Evolutionary conservation across 2,329 filamentous ascomycete species (phyloP), one percentile per base, ranked within the genome.

Genomic region (Rhinocladiella similis): DNA sequence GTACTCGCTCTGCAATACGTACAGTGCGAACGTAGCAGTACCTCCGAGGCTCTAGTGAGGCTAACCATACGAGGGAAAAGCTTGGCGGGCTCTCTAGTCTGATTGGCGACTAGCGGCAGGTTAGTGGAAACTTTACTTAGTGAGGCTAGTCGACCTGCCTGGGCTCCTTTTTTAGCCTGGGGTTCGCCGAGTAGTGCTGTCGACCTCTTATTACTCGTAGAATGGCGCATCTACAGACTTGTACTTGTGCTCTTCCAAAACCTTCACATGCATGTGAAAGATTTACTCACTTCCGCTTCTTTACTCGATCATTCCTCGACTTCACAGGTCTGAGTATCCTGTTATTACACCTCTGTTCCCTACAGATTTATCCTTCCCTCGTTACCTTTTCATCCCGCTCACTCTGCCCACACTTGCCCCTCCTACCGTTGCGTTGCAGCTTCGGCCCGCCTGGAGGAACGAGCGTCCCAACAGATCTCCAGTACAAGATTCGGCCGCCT

Each of bases 391-490:
- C 29, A 12, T 42, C 18, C 45, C 5, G 29, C 27, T 27, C 38
- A 29, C 9, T 41, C 39, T 25, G 43, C 19, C 45, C 43, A 20
- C 38, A n/a, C 36, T 48, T 42, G 14, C 50, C 27, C 42, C 50
- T 48, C 27, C 43, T 33, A 36, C 54, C 38, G 13, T 33, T 29
- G 36, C 39, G 33, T 47, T 27, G 39, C 47, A 60, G 57, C 54
- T 18, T 54, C 57, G 47, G 42, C 53, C 53, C 48, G 39, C 38
- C 56, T 56, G 36, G 29, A 42, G 43, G 42, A 45, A 47, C 42
- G 27, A 18, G 10, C 20, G 46, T 49, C 59, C 59, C 59, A 62
- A 62, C 59, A 62, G 54, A 59, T 59, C 47, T 51, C 14, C 38
- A 16, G 1, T 19, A n/a, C 38, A 41, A 41, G 14, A 19, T 33